Base-by-base conservation (phyloP, 495 filamentous ascomycete genomes). In the Aspergillus sclerotiicarbonarius region DNA sequence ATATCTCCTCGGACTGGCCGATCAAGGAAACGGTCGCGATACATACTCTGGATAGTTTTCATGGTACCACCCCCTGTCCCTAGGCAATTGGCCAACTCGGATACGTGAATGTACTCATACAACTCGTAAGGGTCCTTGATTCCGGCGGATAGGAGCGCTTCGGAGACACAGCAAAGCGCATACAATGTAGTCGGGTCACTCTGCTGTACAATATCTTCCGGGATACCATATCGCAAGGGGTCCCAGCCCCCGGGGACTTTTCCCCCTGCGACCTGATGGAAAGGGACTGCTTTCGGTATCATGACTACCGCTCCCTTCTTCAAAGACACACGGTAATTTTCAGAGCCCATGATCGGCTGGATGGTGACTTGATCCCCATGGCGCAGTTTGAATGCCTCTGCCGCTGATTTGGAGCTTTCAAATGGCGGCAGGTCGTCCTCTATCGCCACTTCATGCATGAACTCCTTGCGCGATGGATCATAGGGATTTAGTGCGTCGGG, bases 51-150 rank as follows among this genome's bases (percentile, higher is more conserved):
- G 54, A 99, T 84, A 55, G 92, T 50, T 32, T 63, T 63, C 92
- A 64, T 82, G 80, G 59, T 90, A 80, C 95, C 94, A 72, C 97
- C 91, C 73, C 94, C 94, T 4, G 94, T 97, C 68, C 94, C 94
- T 51, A 98, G 82, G 71, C 95, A 98, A 79, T 99, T 99, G 67
- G 94, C 93, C 47, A 99, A 86, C 68, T 99, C 90, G 0, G 95
- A 97, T 47, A 97, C 85, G 70, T 99, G 94, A 53, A 99, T 94
- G 65, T 99, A 96, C 77, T 96, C 90, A 82, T 99, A 99, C 73
- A 99, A 95, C 74, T 99, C 94, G 67, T 98, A 99, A 13, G 94
- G 94, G 70, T 99, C 95, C 18, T 92, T 96, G 70, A 99, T 93
- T 84, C 94, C 94, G 44, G 92, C 86, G 0, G 91, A 85, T 25